phyloP scores from a whole-genome alignment of 2,329 filamentous ascomycete genomes.

The Neonectria faginata region DNA sequence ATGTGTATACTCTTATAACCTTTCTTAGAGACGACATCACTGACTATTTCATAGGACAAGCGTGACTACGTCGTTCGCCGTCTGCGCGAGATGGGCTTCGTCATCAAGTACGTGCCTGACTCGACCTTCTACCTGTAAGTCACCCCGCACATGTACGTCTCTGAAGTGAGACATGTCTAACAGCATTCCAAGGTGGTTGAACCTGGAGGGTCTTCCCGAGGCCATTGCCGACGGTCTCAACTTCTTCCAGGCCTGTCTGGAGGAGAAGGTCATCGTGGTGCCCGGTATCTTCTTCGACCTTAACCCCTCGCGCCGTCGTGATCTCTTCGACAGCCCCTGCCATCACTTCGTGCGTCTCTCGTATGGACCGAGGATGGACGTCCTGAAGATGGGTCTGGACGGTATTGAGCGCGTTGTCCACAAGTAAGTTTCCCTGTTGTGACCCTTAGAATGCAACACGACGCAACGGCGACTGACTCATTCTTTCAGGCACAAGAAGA shows the following conservation, averaged over 20 bases:
- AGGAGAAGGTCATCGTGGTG: slow-evolving; percentile 96
- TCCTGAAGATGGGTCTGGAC: slow-evolving; percentile 81
- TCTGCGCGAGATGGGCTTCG: slow-evolving; percentile 87
- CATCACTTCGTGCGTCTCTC: slow-evolving; percentile 90
- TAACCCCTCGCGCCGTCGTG: slow-evolving; percentile 88
- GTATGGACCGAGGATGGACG: slow-evolving; percentile 86
- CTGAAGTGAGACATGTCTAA: slow-evolving; percentile 13
- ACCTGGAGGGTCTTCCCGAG: slow-evolving; percentile 76
- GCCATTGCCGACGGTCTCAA: slow-evolving; percentile 92
- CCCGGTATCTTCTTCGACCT: slow-evolving; percentile 98
- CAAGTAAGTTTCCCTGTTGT: slow-evolving; percentile 63
- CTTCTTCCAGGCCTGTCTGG: slow-evolving; percentile 94
- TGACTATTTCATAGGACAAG: slow-evolving; percentile 71
- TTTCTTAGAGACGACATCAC: background rate
- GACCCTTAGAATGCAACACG: background rate
- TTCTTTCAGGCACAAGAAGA: slow-evolving; percentile 39
- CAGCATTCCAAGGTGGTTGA: slow-evolving; percentile 59
- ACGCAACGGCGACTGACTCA: slow-evolving; percentile 23
- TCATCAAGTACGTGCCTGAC: slow-evolving; percentile 85
- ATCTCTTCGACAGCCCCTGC: slow-evolving; percentile 94
- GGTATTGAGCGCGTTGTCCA: slow-evolving; percentile 85
- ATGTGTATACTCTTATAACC: slow-evolving; percentile 40
- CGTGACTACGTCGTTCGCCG: slow-evolving; percentile 89
- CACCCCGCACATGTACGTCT: background rate
- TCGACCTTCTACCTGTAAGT: slow-evolving; percentile 92